Base-by-base conservation (phyloP, 1,139 yeast genomes). In the Yamadazyma pseudoaaseri region DNA sequence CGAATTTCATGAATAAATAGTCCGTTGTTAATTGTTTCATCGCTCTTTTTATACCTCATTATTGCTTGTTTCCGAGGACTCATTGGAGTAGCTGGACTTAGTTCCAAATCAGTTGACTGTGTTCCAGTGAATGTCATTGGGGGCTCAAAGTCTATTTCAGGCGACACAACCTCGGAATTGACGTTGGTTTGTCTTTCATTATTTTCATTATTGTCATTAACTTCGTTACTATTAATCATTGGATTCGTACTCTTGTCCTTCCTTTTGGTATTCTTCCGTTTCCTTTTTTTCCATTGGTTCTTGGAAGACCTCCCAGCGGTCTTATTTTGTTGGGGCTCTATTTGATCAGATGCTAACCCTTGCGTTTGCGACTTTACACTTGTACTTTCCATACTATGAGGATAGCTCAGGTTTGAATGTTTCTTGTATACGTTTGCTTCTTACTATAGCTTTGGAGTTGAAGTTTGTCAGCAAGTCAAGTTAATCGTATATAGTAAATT, bases 41-140 rank as follows among this genome's bases (percentile, higher is more conserved):
- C 62, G 33, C 56, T 58, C 27, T 54, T 57, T 37, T 63, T 63
- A 45, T 68, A 58, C 27, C 75, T 48, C 62, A 64, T 55, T 5
- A 69, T 51, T 3, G 71, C 52, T 42, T 64, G 72, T 45, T 56
- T 65, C 22, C 75, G 48, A 5, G 75, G 75, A 31, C 70, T 62
- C 45, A 57, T 31, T 20, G 30, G 34, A 13, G 26, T 27, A 13
- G 25, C 5, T 3, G 29, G 33, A 5, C 18, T 16, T 10, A 30
- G 8, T 13, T 31, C 26, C 12, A 30, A 4, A 18, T 24, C 13
- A 11, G 27, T 5, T 11, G 7, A 9, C 6, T 26, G 20, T 16
- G 6, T 9, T 10, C 7, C 13, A 6, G 6, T n/a, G 6, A 5
- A 9, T n/a, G 8, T 26, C 11, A n/a, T 26, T 8, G 21, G 31